Percentiles rank a stretch among this genome's conserved stretches.
phyloP scores from a whole-genome alignment of 2,329 filamentous ascomycete species.

The Colletotrichum limetticola region DNA sequence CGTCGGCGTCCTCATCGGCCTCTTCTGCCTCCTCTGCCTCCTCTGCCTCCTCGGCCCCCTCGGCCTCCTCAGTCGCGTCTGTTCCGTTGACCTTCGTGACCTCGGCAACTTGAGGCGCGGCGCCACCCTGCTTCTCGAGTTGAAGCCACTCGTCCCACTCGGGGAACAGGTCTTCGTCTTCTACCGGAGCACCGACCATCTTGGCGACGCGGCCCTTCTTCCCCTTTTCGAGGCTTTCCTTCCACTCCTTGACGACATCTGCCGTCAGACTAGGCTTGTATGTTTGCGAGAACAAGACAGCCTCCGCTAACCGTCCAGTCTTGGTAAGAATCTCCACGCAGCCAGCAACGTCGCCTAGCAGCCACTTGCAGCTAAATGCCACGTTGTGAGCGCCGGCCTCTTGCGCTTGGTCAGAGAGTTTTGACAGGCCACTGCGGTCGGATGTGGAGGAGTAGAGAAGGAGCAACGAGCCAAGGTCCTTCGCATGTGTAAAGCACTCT shows the following conservation, averaged over 20 bases:
- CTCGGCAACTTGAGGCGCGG: conserved; percentile 40
- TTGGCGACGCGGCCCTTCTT: conserved; percentile 89
- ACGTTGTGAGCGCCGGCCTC: conserved; percentile 88
- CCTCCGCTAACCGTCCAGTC: conserved; percentile 85
- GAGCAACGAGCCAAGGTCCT: conserved; percentile 88
- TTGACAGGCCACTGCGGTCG: conserved; percentile 77
- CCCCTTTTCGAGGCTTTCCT: conserved; percentile 81
- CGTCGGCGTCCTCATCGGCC: conserved; percentile 37
- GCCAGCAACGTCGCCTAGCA: conserved; percentile 82
- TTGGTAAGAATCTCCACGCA: conserved; percentile 83
- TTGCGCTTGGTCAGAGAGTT: conserved; percentile 79
- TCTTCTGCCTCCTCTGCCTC: conserved; percentile 35
- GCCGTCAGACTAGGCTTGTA: conserved; percentile 86
- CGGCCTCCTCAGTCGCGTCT: conserved; percentile 39
- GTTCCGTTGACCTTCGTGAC: conserved; percentile 41
- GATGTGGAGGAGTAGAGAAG: conserved; percentile 89
- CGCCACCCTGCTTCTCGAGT: conserved; percentile 78
- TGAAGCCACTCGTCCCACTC: conserved; percentile 94
- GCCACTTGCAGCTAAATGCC: conserved; percentile 91
- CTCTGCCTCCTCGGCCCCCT: conserved; percentile 34
- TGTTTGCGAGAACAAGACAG: conserved; percentile 92
- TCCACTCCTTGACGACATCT: conserved; percentile 81
- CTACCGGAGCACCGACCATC: conserved; percentile 82
- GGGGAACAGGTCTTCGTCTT: conserved; percentile 90
- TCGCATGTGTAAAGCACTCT: conserved; percentile 92